Percentiles rank a stretch among this genome's conserved stretches.
phyloP scores from a whole-genome alignment of 78 protist species.

The Chrysochromulina tobinii region DNA sequence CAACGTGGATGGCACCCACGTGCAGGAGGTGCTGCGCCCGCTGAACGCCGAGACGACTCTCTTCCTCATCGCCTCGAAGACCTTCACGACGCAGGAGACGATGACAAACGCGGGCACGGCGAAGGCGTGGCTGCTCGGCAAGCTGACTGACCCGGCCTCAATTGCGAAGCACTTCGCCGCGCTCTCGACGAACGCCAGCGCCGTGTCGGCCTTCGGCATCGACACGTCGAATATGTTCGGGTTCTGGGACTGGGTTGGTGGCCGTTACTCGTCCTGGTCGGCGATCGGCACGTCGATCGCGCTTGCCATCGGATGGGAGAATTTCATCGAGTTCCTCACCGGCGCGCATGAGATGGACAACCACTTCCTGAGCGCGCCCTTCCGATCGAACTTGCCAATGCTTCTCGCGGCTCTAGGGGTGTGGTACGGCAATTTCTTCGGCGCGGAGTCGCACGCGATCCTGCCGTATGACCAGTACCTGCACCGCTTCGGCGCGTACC shows the following conservation, averaged over 20 bases:
- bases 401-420: slow-evolving; percentile 66
- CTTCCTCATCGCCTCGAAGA: slow-evolving; percentile 91
- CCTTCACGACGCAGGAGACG: slow-evolving; percentile 96
- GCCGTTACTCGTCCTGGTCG: slow-evolving; percentile 95
- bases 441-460: slow-evolving; percentile 83
- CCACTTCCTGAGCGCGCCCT: slow-evolving; percentile 82
- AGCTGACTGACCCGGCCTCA: slow-evolving; percentile 13
- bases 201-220: slow-evolving; percentile 88
- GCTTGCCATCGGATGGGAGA: slow-evolving; percentile 79
- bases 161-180: slow-evolving; percentile 95
- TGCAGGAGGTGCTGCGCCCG: slow-evolving; percentile 63
- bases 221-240: slow-evolving; percentile 90
- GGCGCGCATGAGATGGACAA: slow-evolving; percentile 95
- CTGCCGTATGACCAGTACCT: slow-evolving; percentile 93
- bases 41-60: slow-evolving; percentile 84
- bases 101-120: slow-evolving; percentile 91
- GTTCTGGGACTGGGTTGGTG: slow-evolving; percentile 98
- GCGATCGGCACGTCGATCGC: slow-evolving; percentile 93
- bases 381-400: slow-evolving; percentile 78
- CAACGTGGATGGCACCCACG: slow-evolving; percentile 95
- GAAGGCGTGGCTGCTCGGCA: slow-evolving; percentile 70
- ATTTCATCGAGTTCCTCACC: slow-evolving; percentile 79
- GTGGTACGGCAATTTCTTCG: slow-evolving; percentile 93
- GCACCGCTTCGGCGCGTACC: slow-evolving; percentile 66
- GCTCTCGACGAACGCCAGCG: slow-evolving; percentile 88